Percentiles rank a stretch among this genome's conserved stretches.
These are phyloP conservation scores for Melastoma malabathricum DNA, from an alignment of 345 rosid genomes.

Conservation along the genomic window DNA sequence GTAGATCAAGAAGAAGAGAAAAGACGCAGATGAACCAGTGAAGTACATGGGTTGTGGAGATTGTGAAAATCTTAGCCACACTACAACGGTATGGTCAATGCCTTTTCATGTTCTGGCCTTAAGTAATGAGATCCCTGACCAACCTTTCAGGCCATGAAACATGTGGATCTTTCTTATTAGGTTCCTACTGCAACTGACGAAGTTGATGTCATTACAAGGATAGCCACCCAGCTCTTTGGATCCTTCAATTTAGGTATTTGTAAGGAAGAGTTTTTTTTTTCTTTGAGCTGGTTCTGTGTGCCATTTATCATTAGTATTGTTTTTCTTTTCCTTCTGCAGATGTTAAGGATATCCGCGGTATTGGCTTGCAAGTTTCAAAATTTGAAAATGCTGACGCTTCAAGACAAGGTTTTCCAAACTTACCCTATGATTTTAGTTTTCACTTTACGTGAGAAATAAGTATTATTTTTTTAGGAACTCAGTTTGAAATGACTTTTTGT, in stretches of 20 bases:
- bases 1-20: constrained; percentile 76
- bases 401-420: constrained; percentile 34
- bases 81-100: constrained; percentile 41
- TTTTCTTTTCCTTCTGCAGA: constrained; percentile 21
- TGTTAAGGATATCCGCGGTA: constrained; percentile 74
- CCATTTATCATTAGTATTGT: background rate
- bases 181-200: constrained; percentile 80
- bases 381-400: constrained; percentile 56
- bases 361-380: constrained; percentile 94
- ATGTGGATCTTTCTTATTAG: constrained; percentile 11
- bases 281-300: background rate
- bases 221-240: constrained; percentile 68
- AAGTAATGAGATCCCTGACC: no score
- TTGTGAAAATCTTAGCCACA: constrained; percentile 82
- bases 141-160: no score
- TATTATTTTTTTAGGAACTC: background rate
- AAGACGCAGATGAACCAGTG: constrained; percentile 66
- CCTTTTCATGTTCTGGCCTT: background rate
- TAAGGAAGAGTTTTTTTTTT: constrained; percentile 3
- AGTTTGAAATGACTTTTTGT: constrained; percentile 2
- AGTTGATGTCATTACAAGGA: constrained; percentile 61
- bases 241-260: constrained; percentile 46
- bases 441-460: background rate
- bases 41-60: constrained; percentile 90
- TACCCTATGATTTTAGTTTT: background rate